A percentile compares a stretch with the other conserved stretches of the same genome.
phyloP scores from a whole-genome alignment of 2,329 filamentous ascomycete species.

The Dothistroma pini region DNA sequence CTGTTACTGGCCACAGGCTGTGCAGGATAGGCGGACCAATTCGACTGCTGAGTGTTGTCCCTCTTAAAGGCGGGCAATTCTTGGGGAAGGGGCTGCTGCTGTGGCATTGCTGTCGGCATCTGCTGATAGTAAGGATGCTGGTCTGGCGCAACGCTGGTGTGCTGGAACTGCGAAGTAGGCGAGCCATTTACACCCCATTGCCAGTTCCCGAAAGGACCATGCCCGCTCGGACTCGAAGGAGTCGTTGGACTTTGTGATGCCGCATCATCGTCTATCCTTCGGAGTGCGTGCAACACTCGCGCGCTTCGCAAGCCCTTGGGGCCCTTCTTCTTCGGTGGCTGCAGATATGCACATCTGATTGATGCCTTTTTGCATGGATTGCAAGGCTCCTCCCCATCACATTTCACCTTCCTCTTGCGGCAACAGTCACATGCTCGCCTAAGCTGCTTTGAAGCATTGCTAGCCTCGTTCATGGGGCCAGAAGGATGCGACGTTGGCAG shows the following conservation, averaged over 20 bases:
- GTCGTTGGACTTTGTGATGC: conserved; percentile 25
- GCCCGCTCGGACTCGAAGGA: conserved; percentile 23
- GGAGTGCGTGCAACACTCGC: conserved; percentile 34
- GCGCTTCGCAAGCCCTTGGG: conserved; percentile 36
- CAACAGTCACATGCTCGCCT: conserved; percentile 38
- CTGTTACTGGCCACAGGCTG: conserved; percentile 15
- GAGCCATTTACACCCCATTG: conserved; percentile 23
- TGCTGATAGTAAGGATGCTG: conserved; percentile 22
- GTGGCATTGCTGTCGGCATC: conserved; percentile 18
- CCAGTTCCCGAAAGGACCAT: conserved; percentile 30
- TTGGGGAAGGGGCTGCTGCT: conserved; percentile 7
- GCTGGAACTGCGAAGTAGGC: conserved; percentile 13
- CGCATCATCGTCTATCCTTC: conserved; percentile 32
- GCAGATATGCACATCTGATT: conserved; percentile 36
- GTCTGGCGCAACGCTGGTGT: conserved; percentile 24
- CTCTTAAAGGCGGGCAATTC: conserved; percentile 5
- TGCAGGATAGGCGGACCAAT: conserved; percentile 21
- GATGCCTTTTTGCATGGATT: conserved; percentile 35
- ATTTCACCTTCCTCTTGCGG: conserved; percentile 36
- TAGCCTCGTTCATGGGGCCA: conserved; percentile 7
- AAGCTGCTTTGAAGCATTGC: conserved; percentile 22
- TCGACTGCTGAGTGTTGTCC: conserved; percentile 13
- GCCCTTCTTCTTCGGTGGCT: conserved; percentile 37
- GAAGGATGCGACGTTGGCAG: conserved; percentile 10
- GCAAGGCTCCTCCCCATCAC: conserved; percentile 35